phyloP scores from a whole-genome alignment of 2,329 filamentous ascomycete genomes.

The Calonectria pauciramosa region DNA sequence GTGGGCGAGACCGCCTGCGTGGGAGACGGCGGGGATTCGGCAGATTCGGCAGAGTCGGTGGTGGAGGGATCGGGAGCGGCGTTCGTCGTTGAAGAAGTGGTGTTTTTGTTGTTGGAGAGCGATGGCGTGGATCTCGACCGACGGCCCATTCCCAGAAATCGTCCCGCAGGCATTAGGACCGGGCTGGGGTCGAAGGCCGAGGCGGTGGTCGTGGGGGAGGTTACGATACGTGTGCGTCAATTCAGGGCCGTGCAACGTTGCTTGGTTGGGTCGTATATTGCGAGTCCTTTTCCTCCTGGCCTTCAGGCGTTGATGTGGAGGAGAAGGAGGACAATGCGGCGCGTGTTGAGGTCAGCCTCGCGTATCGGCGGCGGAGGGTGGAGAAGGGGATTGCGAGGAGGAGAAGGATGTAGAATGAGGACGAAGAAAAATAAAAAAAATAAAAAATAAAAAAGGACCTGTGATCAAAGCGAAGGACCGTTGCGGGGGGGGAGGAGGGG shows the following conservation, averaged over 20 bases:
- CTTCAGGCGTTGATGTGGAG: conserved; percentile 20
- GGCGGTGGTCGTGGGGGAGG: conserved; percentile 32
- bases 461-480: background rate
- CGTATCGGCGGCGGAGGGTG: conserved; percentile 5
- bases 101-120: conserved; percentile 58
- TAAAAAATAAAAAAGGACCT: background rate
- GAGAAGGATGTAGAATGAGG: background rate
- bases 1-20: conserved; percentile 40
- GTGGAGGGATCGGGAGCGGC: conserved; percentile 56
- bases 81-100: conserved; percentile 50
- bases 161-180: conserved; percentile 45
- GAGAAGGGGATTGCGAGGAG: background rate
- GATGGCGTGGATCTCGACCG: conserved; percentile 45
- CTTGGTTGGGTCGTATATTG: conserved; percentile 34
- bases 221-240: conserved; percentile 29
- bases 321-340: conserved; percentile 31
- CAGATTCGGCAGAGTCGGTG: conserved; percentile 48
- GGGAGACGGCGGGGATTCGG: conserved; percentile 52
- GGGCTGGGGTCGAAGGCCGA: conserved; percentile 39
- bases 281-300: conserved; percentile 24
- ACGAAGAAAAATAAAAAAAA: background rate
- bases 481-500: background rate
- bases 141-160: conserved; percentile 47
- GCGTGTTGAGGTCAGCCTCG: conserved; percentile 24
- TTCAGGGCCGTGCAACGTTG: conserved; percentile 17